phyloP scores from a whole-genome alignment of 2,329 filamentous ascomycete species.

The Penicillium corylophilum region DNA sequence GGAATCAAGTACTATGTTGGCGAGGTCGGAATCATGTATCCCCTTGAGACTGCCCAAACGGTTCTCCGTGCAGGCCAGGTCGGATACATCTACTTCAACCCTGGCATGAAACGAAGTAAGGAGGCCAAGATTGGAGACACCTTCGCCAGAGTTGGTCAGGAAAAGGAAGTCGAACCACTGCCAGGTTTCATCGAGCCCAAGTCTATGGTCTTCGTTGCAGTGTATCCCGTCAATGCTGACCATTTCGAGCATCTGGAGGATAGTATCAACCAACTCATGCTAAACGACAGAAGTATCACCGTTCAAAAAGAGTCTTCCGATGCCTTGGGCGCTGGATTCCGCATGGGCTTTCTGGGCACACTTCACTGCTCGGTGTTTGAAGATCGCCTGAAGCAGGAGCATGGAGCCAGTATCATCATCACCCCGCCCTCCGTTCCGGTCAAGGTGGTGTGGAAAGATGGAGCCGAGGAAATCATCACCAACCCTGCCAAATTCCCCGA shows the following conservation, averaged over 20 bases:
- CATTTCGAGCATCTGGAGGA: conserved; percentile 87
- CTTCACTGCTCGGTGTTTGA: conserved; percentile 99
- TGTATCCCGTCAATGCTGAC: conserved; percentile 87
- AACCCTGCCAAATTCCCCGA: conserved; percentile 90
- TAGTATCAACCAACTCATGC: conserved; percentile 86
- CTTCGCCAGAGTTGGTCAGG: conserved; percentile 76
- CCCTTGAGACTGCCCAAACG: conserved; percentile 76
- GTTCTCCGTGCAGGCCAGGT: conserved; percentile 87
- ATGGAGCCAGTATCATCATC: conserved; percentile 92
- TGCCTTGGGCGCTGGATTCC: conserved; percentile 89
- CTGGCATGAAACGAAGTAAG: conserved; percentile 94
- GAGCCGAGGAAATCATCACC: conserved; percentile 73
- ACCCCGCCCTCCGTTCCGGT: conserved; percentile 94
- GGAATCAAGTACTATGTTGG: conserved; percentile 88
- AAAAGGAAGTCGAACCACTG: conserved; percentile 73
- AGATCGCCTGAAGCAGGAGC: conserved; percentile 88
- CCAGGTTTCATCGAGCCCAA: conserved; percentile 97
- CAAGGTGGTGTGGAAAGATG: conserved; percentile 75
- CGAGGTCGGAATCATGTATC: conserved; percentile 96
- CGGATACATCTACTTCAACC: conserved; percentile 95
- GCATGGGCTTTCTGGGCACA: conserved; percentile 91
- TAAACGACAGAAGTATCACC: conserved; percentile 94
- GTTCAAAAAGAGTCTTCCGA: conserved; percentile 93
- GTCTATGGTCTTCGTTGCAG: conserved; percentile 97
- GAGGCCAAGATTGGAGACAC: conserved; percentile 97